These are phyloP conservation scores for Cerrena zonata DNA, from an alignment of 1,284 basidiomycete species.

Conservation along the genomic window DNA sequence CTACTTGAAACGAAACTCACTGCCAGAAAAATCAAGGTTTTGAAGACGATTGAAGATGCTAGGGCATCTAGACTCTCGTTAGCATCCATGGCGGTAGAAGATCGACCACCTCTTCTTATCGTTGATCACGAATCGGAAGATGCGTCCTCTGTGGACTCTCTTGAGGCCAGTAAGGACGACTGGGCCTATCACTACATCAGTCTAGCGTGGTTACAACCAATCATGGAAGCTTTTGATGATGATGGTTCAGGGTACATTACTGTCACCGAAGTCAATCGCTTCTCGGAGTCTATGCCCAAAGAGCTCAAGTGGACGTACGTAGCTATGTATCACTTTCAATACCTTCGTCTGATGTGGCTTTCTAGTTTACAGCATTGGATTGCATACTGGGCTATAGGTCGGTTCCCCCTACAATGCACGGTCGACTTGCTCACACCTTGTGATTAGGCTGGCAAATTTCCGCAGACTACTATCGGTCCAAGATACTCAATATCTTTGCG, in stretches of 20 bases:
- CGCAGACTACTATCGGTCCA: slow-evolving; percentile 12
- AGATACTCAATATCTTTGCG: slow-evolving; percentile 16
- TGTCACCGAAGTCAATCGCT: slow-evolving; percentile 42
- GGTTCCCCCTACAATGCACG: too few species aligned
- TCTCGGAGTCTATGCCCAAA: slow-evolving; percentile 24
- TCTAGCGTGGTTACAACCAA: slow-evolving; percentile 35
- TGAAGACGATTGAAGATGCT: too few species aligned
- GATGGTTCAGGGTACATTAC: slow-evolving; percentile 44
- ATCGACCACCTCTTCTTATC: too few species aligned
- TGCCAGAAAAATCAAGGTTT: too few species aligned
- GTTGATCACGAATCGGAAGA: too few species aligned
- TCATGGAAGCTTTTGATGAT: slow-evolving; percentile 44
- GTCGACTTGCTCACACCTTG: too few species aligned
- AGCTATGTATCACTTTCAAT: slow-evolving; percentile 12
- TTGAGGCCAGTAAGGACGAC: too few species aligned
- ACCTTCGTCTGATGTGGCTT: neutral
- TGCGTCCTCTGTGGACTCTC: too few species aligned
- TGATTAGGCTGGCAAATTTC: slow-evolving; percentile 17
- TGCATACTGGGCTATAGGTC: slow-evolving; percentile 14
- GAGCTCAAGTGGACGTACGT: slow-evolving; percentile 26
- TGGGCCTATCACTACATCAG: slow-evolving; percentile 43
- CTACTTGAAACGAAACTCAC: slow-evolving; percentile 7
- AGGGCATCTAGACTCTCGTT: too few species aligned
- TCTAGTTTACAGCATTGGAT: slow-evolving; percentile 28
- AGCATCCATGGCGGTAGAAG: too few species aligned